Percentiles rank a stretch among this genome's conserved stretches.
phyloP scores from a whole-genome alignment of 805 yeast genomes.

The Saccharomycopsis synnaedendra region DNA sequence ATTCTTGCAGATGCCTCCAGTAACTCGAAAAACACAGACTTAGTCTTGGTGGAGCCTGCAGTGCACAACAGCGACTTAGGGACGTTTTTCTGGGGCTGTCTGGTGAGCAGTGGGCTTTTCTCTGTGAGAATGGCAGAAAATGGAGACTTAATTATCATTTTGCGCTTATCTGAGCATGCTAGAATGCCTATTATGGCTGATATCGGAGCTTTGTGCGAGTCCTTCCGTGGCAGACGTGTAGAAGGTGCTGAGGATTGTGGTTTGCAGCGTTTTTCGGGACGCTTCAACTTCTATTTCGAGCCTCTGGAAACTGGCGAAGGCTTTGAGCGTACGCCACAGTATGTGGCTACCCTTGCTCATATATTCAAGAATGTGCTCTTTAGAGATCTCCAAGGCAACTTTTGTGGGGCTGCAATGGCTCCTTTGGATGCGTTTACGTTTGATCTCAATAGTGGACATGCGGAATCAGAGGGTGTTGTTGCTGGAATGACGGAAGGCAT shows the following conservation, averaged over 20 bases:
- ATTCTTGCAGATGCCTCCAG: constrained; percentile 5
- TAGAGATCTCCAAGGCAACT: constrained; percentile 6
- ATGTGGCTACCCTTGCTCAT: constrained; percentile 6
- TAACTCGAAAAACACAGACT: not conserved
- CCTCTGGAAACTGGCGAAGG: not conserved
- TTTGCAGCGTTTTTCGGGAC: constrained; percentile 2
- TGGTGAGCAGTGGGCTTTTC: not conserved
- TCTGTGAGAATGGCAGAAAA: not conserved
- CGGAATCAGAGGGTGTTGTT: not conserved
- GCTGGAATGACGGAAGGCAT: not conserved
- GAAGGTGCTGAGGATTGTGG: constrained; percentile 1
- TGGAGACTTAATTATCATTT: constrained; percentile 1
- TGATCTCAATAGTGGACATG: not conserved
- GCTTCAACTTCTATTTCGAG: not conserved
- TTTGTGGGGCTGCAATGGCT: not conserved
- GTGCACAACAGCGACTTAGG: too few species aligned
- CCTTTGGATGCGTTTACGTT: not conserved
- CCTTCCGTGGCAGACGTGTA: not conserved
- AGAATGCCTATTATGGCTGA: not conserved
- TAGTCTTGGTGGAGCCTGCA: too few species aligned
- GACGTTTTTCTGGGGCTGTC: not conserved
- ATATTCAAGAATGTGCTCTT: constrained; percentile 12
- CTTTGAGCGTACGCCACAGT: not conserved
- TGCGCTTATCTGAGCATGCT: not conserved
- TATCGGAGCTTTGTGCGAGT: not conserved